Percentiles rank a stretch among this genome's conserved stretches.
Conservation (phyloP, 2,329 filamentous ascomycete species). For the Dothideomycetes sp. region DNA sequence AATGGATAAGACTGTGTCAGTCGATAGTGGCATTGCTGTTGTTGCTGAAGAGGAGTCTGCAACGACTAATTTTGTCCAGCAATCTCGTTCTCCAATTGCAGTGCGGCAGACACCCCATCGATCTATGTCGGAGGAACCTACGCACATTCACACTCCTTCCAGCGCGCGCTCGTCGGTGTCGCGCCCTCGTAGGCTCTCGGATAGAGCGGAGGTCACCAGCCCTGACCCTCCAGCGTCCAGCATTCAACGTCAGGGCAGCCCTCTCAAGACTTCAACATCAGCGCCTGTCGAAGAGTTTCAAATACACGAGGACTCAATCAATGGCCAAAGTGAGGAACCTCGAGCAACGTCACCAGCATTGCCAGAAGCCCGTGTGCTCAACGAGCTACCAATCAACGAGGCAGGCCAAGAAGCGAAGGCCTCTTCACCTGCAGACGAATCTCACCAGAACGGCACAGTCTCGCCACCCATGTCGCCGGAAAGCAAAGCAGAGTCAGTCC, state of each 20-base stretch:
- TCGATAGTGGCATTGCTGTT: constrained; percentile 26
- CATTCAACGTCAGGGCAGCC: constrained; percentile 12
- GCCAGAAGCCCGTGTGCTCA: constrained; percentile 32
- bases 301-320: constrained; percentile 44
- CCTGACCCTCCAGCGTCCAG: constrained; percentile 5
- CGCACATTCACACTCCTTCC: not conserved
- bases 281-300: constrained; percentile 34
- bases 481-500: constrained; percentile 30
- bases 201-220: constrained; percentile 7
- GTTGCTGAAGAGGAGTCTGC: constrained; percentile 32
- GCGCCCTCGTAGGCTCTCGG: not conserved
- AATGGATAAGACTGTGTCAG: constrained; percentile 25
- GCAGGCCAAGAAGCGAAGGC: constrained; percentile 3
- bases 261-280: constrained; percentile 16
- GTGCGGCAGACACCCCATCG: constrained; percentile 12
- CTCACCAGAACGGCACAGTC: not conserved
- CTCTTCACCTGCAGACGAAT: not conserved
- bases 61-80: no score
- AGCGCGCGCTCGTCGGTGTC: no score
- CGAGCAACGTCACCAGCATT: constrained; percentile 12
- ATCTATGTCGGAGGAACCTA: constrained; percentile 21
- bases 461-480: constrained; percentile 13
- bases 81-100: constrained; percentile 17
- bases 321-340: constrained; percentile 22
- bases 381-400: constrained; percentile 40